These are phyloP conservation scores for Paecilomyces sp. DNA, from an alignment of 2,329 filamentous ascomycete species.

Conservation along the genomic window DNA sequence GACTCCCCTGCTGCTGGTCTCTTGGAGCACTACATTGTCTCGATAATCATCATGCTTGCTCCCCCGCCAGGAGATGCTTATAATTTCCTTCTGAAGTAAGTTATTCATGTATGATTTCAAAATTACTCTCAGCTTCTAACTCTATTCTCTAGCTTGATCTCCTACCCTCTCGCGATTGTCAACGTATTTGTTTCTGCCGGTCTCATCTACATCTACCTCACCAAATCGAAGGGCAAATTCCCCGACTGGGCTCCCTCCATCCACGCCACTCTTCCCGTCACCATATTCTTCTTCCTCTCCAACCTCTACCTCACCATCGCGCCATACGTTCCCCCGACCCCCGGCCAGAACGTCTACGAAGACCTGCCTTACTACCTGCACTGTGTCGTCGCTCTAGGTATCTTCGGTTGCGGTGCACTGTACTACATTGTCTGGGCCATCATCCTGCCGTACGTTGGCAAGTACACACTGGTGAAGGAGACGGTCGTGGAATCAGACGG, in stretches of 20 bases:
- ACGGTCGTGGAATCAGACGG: slow-evolving; percentile 52
- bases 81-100: slow-evolving; percentile 49
- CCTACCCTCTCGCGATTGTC: slow-evolving; percentile 39
- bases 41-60: slow-evolving; percentile 57
- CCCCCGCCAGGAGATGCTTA: slow-evolving; percentile 63
- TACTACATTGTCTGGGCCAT: slow-evolving; percentile 49
- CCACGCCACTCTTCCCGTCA: slow-evolving; percentile 43
- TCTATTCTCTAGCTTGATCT: slow-evolving; percentile 23
- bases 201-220: slow-evolving; percentile 41
- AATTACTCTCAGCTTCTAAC: background rate
- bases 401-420: slow-evolving; percentile 43
- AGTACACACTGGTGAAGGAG: slow-evolving; percentile 51
- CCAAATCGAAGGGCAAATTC: slow-evolving; percentile 24
- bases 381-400: slow-evolving; percentile 45
- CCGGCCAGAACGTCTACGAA: slow-evolving; percentile 45
- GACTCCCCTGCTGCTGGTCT: slow-evolving; percentile 53
- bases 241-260: slow-evolving; percentile 45
- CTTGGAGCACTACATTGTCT: slow-evolving; percentile 60
- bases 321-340: slow-evolving; percentile 44
- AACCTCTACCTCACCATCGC: slow-evolving; percentile 48
- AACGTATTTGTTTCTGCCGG: slow-evolving; percentile 46
- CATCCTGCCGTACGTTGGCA: slow-evolving; percentile 36
- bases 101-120: background rate
- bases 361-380: slow-evolving; percentile 48
- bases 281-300: slow-evolving; percentile 46